Conservation (phyloP, 192 early-diverging fungal species). For the Coemansia sp. region DNA sequence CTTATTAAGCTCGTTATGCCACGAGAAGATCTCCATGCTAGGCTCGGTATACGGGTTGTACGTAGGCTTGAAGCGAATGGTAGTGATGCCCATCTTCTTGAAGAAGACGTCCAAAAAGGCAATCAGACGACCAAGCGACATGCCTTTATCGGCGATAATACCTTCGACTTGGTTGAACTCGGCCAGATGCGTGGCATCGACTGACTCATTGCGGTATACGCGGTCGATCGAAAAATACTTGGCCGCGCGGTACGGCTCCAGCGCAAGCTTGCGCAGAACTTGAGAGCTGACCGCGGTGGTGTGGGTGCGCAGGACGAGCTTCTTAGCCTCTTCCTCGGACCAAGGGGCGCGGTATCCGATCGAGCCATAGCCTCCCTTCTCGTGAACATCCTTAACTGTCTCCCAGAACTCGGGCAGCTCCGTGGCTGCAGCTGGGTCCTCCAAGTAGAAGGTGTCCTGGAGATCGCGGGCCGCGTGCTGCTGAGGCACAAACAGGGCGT, state of each 20-base stretch:
- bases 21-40: slow-evolving; percentile 99
- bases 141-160: slow-evolving; percentile 92
- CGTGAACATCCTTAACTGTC: slow-evolving; percentile 89
- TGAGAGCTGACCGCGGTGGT: slow-evolving; percentile 92
- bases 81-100: slow-evolving; percentile 92
- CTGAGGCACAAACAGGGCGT: slow-evolving; percentile 99
- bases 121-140: slow-evolving; percentile 96
- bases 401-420: slow-evolving; percentile 92
- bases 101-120: slow-evolving; percentile 97
- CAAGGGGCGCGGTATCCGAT: slow-evolving; percentile 95
- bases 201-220: slow-evolving; percentile 97
- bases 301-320: slow-evolving; percentile 93
- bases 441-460: slow-evolving; percentile 84
- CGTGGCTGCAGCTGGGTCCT: slow-evolving; percentile 62
- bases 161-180: slow-evolving; percentile 99
- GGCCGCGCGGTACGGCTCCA: slow-evolving; percentile 87
- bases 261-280: slow-evolving; percentile 93
- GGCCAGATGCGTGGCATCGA: slow-evolving; percentile 98
- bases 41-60: slow-evolving; percentile 99
- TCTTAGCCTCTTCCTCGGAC: slow-evolving; percentile 91
- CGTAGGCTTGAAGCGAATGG: slow-evolving; percentile 98
- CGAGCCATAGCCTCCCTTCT: slow-evolving; percentile 92
- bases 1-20: slow-evolving; percentile 82
- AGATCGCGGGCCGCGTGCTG: slow-evolving; percentile 92
- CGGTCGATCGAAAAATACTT: slow-evolving; percentile 99